Base-by-base conservation (phyloP, 805 yeast species). In the Metschnikowia gelsemii region DNA sequence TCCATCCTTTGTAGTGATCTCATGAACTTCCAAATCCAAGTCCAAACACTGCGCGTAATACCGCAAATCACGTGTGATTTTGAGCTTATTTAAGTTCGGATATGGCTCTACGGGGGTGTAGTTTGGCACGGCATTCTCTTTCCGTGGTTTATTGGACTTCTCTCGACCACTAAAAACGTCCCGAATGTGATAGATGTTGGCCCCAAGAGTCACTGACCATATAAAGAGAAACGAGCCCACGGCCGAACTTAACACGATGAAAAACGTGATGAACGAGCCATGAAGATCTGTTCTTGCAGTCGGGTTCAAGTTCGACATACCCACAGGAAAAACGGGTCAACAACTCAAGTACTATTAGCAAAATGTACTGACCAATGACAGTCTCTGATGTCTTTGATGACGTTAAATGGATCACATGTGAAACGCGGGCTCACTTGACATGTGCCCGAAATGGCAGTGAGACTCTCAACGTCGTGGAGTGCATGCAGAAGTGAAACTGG, bases 1-100 rank as follows among this genome's bases (percentile, higher is more conserved):
- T 1, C 96, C 96, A 61, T 93, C 98, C 12, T 71, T 70, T 0
- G 98, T 90, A 8, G 77, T 68, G 2, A 89, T 68, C 23, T 70
- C 75, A 56, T 76, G 79, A 41, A 75, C 80, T 32, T 72, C 74
- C 26, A 88, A 66, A 12, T 75, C 80, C 13, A 86, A 64, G 0
- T 80, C 85, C 36, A 82, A 63, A 22, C 81, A 70, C 28, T 68
- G 64, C 12, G 84, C 82, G 57, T 90, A 91, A 57, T 85, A 87
- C 19, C 75, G 59, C 36, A 91, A 63, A 47, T 82, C 82, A 17
- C 51, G 50, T 8, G 63, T 52, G 17, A 61, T 47, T 42, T 67
- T 66, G 61, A 70, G 53, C 5, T 50, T 38, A 26, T 63, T 54
- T 9, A 63, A 41, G 44, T 68, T 55, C 2, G 71, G 71, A 43